Conservation (phyloP, 768 basidiomycete genomes). For the Tulasnella sp. region DNA sequence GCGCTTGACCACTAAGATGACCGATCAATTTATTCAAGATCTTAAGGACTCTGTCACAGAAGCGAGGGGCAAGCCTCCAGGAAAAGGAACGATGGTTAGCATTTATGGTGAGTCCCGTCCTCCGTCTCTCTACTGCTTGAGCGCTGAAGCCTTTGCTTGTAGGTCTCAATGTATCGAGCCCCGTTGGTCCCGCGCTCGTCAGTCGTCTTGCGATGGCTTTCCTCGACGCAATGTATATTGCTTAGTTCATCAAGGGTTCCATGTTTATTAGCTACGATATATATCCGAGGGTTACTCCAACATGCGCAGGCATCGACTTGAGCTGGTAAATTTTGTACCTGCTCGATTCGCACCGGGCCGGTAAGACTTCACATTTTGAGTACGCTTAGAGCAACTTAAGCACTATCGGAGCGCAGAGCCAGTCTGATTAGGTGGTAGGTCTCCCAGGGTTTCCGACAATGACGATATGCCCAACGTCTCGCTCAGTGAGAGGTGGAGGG, state of each 20-base stretch:
- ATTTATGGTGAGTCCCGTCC: conserved; percentile 68
- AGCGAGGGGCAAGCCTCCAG: conserved; percentile 64
- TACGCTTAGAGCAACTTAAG: not conserved
- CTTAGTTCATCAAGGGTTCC: conserved; percentile 45
- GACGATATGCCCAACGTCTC: conserved; percentile 65
- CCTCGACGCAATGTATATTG: conserved; percentile 81
- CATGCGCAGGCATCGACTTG: not conserved
- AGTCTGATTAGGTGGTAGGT: not conserved
- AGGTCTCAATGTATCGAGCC: conserved; percentile 84
- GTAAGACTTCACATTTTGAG: not conserved
- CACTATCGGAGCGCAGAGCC: not conserved
- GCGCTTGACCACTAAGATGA: conserved; percentile 76
- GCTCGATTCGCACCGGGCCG: too few species aligned
- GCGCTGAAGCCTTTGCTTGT: conserved; percentile 40
- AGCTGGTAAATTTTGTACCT: not conserved
- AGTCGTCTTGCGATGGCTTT: conserved; percentile 76
- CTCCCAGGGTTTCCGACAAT: conserved; percentile 60
- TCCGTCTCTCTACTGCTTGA: conserved; percentile 14
- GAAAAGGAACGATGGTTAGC: conserved; percentile 86
- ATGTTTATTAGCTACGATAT: conserved; percentile 9
- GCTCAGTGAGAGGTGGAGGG: conserved; percentile 59
- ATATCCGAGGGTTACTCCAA: not conserved
- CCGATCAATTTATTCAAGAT: conserved; percentile 82
- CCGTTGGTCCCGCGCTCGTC: conserved; percentile 80
- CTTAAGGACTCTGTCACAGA: conserved; percentile 76